Base-by-base conservation (phyloP, 192 early-diverging fungal species). In the Gaertneriomyces sp. region DNA sequence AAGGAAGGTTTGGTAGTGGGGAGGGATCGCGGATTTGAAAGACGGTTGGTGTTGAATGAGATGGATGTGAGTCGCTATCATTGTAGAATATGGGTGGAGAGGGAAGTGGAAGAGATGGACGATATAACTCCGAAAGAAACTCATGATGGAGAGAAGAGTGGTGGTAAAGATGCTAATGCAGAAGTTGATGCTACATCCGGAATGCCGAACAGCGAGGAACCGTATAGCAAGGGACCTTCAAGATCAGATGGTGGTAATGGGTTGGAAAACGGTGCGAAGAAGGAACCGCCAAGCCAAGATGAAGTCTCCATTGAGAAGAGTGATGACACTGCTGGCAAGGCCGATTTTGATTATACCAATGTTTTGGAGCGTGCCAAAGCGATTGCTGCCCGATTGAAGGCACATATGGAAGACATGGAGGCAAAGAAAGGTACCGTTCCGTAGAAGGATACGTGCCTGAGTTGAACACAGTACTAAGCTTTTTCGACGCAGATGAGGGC, bases 361-460 rank as follows among this genome's bases (percentile, higher is more conserved):
- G 91, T 86, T 1, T 57, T 93, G 53, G 82, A 87, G 53, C 88
- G 87, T 66, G 91, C 88, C 9, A 88, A 88, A 53, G 89, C 88
- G 3, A 89, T 91, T 55, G 91, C 91, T 40, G 88, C 87, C 12
- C 84, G 87, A 64, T 74, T 90, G 6, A 12, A 60, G 69, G 20
- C 57, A 55, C 38, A 66, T 42, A 14, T 43, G 16, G 25, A 33
- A 33, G 25, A 33, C 25, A 33, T 33, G 25, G 25, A 33, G 25
- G 2, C 2, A 33, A 33, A 33, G 25, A 33, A 33, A 33, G 25
- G 25, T 33, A 33, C 25, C 1, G 25, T 33, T 33, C 25, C 25
- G 25, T 33, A 33, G 25, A 33, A 33, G 25, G 25, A 33, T 33
- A 33, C 25, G 25, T 33, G 25, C 25, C 25, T 33, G 25, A 33